Base-by-base conservation (phyloP, 2,329 filamentous ascomycete genomes). In the Thelonectria olida region DNA sequence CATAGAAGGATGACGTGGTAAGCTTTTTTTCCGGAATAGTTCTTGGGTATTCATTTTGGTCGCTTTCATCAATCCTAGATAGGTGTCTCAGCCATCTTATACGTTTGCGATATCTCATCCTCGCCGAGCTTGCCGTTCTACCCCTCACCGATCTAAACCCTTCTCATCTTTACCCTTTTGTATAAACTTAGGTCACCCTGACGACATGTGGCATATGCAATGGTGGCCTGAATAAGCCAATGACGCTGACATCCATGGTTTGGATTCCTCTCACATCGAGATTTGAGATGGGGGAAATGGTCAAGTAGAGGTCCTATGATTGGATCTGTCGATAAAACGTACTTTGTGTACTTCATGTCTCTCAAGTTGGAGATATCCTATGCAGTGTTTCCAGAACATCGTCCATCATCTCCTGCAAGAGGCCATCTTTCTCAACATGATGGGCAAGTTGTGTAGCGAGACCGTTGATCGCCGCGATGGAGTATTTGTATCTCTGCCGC, bases 401-500 rank as follows among this genome's bases (percentile, higher is more conserved):
- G 13, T 82, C 79, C 50, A 87, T 72, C 2, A 76, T 75, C 54
- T 81, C 80, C 34, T 69, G 66, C 42, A 85, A 63, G 12, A 67
- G 74, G 10, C 76, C 71, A 17, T 73, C 62, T 3, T 62, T 66
- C 3, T 72, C 73, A 2, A 78, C 60, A n/a, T 71, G 71, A 17
- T 51, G 59, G 38, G 70, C 74, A 65, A 88, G 59, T 65, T 80
- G 80, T 27, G 67, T 69, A 4, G 80, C 81, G 51, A 88, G 76
- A 4, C 84, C 83, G 8, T 77, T 66, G 12, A 89, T 75, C 7
- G 85, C 84, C 47, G 73, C 71, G 15, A 80, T 79, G n/a, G 84
- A 85, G 62, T 85, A 81, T 2, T 74, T 70, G 63, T 86, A 87
- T 17, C 86, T 78, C 65, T 75, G 81, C 57, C 78, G 76, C 76